Evolutionary conservation across 106 monocot species (phyloP).

Genomic region (Dioscorea zingiberensis): DNA sequence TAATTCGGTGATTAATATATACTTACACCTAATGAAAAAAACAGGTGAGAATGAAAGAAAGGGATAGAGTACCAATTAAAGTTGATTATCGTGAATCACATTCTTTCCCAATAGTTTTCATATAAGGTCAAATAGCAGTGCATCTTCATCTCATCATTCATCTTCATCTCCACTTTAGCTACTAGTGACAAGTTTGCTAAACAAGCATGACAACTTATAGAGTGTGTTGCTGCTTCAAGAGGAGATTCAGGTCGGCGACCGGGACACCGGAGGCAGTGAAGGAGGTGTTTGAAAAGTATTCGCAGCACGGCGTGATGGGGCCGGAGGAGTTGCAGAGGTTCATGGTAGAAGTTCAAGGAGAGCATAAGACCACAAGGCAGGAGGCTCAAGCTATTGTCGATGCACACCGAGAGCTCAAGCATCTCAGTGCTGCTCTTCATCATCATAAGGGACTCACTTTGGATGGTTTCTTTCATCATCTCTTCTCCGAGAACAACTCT

Average conservation of each 20-base stretch:
- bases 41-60: too few species aligned
- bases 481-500: conserved; percentile 30
- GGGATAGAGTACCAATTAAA: background rate
- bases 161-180: background rate
- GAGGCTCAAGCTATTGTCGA: conserved; percentile 27
- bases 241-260: conserved; percentile 26
- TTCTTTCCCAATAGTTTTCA: background rate
- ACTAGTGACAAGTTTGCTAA: background rate
- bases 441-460: conserved; percentile 16
- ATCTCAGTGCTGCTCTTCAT: background rate
- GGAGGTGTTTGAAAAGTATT: conserved; percentile 42
- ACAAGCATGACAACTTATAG: conserved; percentile 37
- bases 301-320: conserved; percentile 33
- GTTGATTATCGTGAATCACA: background rate
- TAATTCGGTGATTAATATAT: too few species aligned
- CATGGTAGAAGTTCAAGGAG: conserved; percentile 50
- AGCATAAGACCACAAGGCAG: conserved; percentile 2
- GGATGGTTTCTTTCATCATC: conserved; percentile 34
- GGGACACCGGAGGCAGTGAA: conserved; percentile 40
- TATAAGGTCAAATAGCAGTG: background rate
- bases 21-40: too few species aligned
- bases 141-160: background rate
- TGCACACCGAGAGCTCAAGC: background rate
- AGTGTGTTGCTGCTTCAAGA: conserved; percentile 43
- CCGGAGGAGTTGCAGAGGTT: conserved; percentile 36